Percentiles rank a stretch among this genome's conserved stretches.
Conservation (phyloP, 768 basidiomycete species). For the Paxillus involutus region DNA sequence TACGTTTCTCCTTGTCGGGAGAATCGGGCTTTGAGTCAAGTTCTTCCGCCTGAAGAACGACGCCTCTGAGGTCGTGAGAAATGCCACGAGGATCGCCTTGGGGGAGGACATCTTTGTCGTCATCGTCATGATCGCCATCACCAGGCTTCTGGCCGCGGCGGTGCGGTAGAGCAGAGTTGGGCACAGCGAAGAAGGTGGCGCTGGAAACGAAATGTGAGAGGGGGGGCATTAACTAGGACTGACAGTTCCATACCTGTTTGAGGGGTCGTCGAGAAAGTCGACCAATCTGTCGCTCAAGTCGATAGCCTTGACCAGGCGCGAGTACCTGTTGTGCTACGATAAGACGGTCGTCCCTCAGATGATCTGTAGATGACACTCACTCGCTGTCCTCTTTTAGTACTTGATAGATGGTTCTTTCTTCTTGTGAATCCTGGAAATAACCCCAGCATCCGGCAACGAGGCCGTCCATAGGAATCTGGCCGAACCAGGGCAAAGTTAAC, state of each 20-base stretch:
- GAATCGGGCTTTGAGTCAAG: conserved; percentile 45
- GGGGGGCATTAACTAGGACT: neutral
- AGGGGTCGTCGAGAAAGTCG: conserved; percentile 39
- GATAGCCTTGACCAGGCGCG: conserved; percentile 39
- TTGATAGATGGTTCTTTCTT: conserved; percentile 29
- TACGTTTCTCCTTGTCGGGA: conserved; percentile 45
- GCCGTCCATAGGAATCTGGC: conserved; percentile 16
- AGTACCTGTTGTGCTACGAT: conserved; percentile 30
- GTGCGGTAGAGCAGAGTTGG: conserved; percentile 42
- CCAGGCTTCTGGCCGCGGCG: conserved; percentile 14
- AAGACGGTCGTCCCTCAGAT: neutral
- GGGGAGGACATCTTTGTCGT: too few relatives aligned
- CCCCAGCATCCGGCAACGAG: conserved; percentile 3
- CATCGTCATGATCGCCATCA: neutral
- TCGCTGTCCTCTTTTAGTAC: conserved; percentile 21
- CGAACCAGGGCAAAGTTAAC: conserved; percentile 22
- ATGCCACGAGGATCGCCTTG: conserved; percentile 2
- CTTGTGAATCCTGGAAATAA: neutral
- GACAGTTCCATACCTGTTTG: conserved; percentile 28
- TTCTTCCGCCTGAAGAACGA: conserved; percentile 27
- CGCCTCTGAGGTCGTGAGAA: conserved; percentile 8
- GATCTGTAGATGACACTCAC: conserved; percentile 6
- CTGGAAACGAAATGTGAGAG: conserved; percentile 23
- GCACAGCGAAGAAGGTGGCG: conserved; percentile 55
- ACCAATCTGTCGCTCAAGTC: conserved; percentile 40